These are phyloP conservation scores for Eucalyptus pumila DNA, from an alignment of 345 rosid species.

Conservation along the genomic window DNA sequence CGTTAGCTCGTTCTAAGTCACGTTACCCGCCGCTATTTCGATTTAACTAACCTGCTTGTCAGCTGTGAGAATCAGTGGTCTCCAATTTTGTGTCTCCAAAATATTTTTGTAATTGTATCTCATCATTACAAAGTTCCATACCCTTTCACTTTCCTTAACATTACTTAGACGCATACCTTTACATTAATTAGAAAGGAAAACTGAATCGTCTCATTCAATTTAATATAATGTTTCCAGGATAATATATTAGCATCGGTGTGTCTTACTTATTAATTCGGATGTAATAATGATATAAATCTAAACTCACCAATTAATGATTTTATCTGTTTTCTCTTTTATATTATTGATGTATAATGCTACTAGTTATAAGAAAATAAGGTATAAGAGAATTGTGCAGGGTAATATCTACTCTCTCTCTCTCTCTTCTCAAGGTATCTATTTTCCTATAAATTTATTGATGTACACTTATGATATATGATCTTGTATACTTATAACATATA, in stretches of 20 bases:
- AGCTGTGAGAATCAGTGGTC: neutral
- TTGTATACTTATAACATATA: too few relatives aligned
- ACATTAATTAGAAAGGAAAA: neutral
- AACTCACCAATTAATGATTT: neutral
- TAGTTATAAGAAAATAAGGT: neutral
- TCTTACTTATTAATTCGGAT: neutral
- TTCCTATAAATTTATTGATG: too few relatives aligned
- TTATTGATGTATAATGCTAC: too few relatives aligned
- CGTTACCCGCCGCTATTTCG: accelerated
- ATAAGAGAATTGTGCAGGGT: neutral
- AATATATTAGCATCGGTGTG: neutral
- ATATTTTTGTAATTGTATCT: neutral
- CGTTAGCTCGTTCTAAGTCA: neutral
- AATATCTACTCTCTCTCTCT: too few relatives aligned
- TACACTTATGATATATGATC: too few relatives aligned
- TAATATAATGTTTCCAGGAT: too few relatives aligned
- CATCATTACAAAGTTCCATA: neutral
- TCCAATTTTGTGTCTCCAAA: neutral
- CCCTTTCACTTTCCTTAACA: neutral
- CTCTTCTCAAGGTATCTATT: too few relatives aligned
- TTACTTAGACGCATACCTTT: neutral
- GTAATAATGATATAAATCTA: too few relatives aligned
- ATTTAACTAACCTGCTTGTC: neutral
- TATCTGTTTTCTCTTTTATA: neutral
- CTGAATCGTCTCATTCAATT: neutral